Evolutionary conservation across 1,284 basidiomycete genomes (phyloP).

Genomic region (Ceratobasidium sp.): DNA sequence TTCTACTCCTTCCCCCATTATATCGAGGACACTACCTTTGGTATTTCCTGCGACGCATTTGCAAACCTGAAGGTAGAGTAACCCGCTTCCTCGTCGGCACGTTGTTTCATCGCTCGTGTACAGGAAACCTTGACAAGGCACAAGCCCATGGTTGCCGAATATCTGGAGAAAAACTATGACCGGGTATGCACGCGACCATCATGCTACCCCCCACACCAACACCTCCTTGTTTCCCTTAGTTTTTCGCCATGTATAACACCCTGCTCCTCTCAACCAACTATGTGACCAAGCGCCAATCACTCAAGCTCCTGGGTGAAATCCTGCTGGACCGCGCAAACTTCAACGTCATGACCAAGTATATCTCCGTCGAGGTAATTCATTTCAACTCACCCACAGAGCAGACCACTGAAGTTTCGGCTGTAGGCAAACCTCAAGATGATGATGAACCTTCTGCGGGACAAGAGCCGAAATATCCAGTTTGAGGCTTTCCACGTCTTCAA

Average conservation of each 20-base stretch:
- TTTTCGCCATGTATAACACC: constrained; percentile 93
- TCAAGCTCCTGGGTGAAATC: constrained; percentile 98
- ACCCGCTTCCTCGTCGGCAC: background rate
- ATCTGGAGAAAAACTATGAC: constrained; percentile 96
- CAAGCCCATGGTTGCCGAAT: constrained; percentile 96
- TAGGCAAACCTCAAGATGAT: constrained; percentile 96
- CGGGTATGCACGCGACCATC: constrained; percentile 62
- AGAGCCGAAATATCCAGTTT: constrained; percentile 99
- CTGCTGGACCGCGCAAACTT: constrained; percentile 97
- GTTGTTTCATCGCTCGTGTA: background rate
- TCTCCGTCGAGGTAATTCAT: constrained; percentile 66
- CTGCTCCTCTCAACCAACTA: constrained; percentile 95
- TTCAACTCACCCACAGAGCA: constrained; percentile 60
- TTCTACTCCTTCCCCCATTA: constrained; percentile 97
- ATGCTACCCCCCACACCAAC: background rate
- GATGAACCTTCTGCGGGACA: constrained; percentile 98
- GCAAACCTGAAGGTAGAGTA: constrained; percentile 80
- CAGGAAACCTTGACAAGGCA: constrained; percentile 91
- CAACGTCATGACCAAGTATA: constrained; percentile 98
- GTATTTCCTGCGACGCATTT: constrained; percentile 97
- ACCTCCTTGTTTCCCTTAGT: constrained; percentile 58
- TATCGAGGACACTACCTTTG: constrained; percentile 97
- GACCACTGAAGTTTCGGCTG: constrained; percentile 42
- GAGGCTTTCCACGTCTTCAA: constrained; percentile 99
- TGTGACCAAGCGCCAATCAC: constrained; percentile 98